A percentile compares a stretch with the other conserved stretches of the same genome.
phyloP scores from a whole-genome alignment of 179 eudicot species.

The Patellifolia procumbens region DNA sequence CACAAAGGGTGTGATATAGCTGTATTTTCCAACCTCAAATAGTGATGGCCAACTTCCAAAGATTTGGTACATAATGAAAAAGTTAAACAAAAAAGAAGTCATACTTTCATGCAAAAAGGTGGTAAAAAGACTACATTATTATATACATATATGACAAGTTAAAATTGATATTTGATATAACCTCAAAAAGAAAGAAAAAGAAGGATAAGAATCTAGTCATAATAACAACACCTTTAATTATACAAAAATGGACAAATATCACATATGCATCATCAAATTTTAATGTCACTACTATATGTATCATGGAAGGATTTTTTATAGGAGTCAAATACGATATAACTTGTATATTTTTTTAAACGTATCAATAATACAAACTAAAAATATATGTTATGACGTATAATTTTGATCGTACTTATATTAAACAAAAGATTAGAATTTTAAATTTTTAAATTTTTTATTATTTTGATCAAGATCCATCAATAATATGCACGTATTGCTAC shows the following conservation, averaged over 20 bases:
- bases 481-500: too few species aligned
- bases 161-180: background rate
- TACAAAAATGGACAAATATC: slow-evolving; percentile 2
- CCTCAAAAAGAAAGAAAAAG: background rate
- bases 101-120: background rate
- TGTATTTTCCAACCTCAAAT: slow-evolving; percentile 12
- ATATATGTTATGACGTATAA: too few species aligned
- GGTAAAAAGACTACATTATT: background rate
- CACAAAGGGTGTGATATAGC: slow-evolving; percentile 20
- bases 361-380: too few species aligned
- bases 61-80: slow-evolving; percentile 14
- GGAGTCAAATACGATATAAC: too few species aligned
- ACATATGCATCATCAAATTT: background rate
- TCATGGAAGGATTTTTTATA: too few species aligned
- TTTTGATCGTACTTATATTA: too few species aligned
- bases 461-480: too few species aligned
- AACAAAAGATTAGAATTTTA: too few species aligned
- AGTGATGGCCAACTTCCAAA: slow-evolving; percentile 19
- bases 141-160: background rate
- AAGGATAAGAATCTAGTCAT: slow-evolving; percentile 35
- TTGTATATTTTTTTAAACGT: too few species aligned
- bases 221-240: slow-evolving; percentile 13
- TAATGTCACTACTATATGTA: background rate
- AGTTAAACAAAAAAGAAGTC: background rate
- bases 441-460: too few species aligned